Base-by-base conservation (phyloP, 805 yeast genomes). In the Saturnispora hagleri region DNA sequence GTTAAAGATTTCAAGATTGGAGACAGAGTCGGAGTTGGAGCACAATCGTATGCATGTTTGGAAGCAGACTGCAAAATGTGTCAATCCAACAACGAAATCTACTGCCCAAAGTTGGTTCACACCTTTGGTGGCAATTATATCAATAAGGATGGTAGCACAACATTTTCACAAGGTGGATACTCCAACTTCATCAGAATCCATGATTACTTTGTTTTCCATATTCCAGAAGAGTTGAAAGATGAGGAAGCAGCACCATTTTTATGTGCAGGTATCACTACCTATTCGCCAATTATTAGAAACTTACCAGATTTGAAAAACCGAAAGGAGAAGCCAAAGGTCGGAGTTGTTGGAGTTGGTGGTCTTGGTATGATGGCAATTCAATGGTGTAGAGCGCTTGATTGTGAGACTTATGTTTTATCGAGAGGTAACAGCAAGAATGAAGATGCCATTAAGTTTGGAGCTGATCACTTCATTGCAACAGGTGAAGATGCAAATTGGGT, bases 21-120 rank as follows among this genome's bases (percentile, higher is more conserved):
- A 51, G 83, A 87, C 57, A 73, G 88, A 57, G 93, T 85, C 27
- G 95, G 91, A 51, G 75, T 85, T 47, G 95, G 95, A 59, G 91
- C 93, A 26, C 82, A 79, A 61, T 71, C 75, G 26, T 70, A 69
- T 53, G 71, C 85, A 38, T 86, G 95, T 70, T 66, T 73, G 51
- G 47, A 57, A 43, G 33, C 47, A 26, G 69, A 76, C 15, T 87
- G 95, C 69, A 61, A 71, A 46, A 72, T 80, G 61, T 87, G 89
- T 73, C 63, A 71, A 22, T 55, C 61, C 38, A 73, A 71, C 58
- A 74, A 81, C 62, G 84, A 82, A 51, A 61, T 59, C 31, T 67
- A 69, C 57, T 72, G 76, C 56, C 66, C 69, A 2, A 54, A 68
- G 5, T 53, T 57, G 47, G 67, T 70, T 20, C 63, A 62, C 44